These are phyloP conservation scores for Sphagnum magellanicum DNA, from an alignment of 228 moss, liverwort and hornwort species.

Conservation along the genomic window DNA sequence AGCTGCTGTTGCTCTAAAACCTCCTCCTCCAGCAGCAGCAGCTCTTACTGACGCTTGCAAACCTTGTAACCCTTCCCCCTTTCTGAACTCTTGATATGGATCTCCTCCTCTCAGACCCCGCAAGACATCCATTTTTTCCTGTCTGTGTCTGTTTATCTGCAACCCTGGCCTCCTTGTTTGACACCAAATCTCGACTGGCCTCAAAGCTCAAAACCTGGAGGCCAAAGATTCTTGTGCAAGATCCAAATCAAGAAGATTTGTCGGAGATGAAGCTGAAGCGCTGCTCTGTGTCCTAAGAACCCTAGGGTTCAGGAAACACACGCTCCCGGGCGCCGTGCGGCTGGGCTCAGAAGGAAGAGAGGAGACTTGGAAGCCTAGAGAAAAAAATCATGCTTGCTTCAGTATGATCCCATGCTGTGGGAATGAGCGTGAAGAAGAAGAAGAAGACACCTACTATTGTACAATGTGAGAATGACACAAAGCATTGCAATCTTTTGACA, in stretches of 20 bases:
- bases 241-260: neutral
- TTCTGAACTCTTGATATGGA: neutral
- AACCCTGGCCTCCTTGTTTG: neutral
- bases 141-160: neutral
- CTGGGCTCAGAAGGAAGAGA: neutral
- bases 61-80: neutral
- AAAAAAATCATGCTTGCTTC: neutral
- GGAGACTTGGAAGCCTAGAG: neutral
- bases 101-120: constrained; percentile 2
- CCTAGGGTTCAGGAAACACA: neutral
- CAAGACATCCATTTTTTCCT: neutral
- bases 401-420: neutral
- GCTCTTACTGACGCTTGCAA: neutral
- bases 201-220: neutral
- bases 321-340: neutral
- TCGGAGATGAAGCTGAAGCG: too few species aligned
- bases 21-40: neutral
- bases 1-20: neutral
- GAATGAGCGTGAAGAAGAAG: too few species aligned
- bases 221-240: neutral
- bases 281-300: neutral
- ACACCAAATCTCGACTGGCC: neutral
- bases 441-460: too few species aligned
- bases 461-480: too few species aligned
- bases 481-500: too few species aligned